phyloP scores from a whole-genome alignment of 2,329 filamentous ascomycete genomes.

The Pseudogymnoascus pannorum region DNA sequence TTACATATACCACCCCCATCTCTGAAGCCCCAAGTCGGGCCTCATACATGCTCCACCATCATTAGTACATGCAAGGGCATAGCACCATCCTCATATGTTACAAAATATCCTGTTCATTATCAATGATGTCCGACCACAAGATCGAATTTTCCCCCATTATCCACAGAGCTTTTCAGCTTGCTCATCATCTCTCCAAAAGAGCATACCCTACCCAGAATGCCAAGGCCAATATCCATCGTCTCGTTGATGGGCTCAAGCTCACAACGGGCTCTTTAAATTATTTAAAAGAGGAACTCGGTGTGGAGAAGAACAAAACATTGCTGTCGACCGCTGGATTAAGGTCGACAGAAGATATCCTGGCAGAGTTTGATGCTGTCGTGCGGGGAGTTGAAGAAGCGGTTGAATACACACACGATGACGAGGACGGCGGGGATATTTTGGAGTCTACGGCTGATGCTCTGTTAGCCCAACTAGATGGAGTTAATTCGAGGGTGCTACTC shows the following conservation, averaged over 20 bases:
- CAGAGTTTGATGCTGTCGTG: neutral
- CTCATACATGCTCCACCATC: too few species aligned
- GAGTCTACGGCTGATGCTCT: neutral
- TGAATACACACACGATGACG: neutral
- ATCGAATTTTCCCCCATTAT: neutral
- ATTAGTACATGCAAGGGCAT: too few species aligned
- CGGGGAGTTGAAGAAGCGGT: neutral
- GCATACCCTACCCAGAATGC: neutral
- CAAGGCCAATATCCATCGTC: neutral
- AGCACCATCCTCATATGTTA: too few species aligned
- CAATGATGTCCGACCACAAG: neutral
- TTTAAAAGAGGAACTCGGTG: neutral
- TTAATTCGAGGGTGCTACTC: neutral
- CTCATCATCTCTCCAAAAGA: neutral
- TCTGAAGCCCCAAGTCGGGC: too few species aligned
- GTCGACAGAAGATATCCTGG: neutral
- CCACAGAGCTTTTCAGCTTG: neutral
- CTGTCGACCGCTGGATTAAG: neutral
- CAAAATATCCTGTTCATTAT: neutral
- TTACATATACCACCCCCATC: too few species aligned
- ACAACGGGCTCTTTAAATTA: neutral
- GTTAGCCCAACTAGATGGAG: neutral
- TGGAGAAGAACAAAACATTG: neutral
- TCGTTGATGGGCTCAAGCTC: neutral
- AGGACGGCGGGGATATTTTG: neutral